A percentile compares a stretch with the other conserved stretches of the same genome.
phyloP scores from a whole-genome alignment of 495 filamentous ascomycete genomes.

The Chaetomium cochliodes region DNA sequence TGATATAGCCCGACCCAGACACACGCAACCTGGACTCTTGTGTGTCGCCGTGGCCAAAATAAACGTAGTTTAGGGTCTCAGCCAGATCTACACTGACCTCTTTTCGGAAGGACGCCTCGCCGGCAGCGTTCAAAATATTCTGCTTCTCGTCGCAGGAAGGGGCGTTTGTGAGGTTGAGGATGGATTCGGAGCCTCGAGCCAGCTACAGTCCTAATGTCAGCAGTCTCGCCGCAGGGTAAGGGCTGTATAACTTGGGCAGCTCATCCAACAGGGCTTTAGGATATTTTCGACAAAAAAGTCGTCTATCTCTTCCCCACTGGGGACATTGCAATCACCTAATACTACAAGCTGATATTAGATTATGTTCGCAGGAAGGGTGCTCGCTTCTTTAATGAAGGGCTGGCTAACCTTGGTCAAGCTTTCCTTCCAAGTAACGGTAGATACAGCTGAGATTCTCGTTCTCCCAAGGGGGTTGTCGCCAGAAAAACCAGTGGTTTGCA shows the following conservation, averaged over 20 bases:
- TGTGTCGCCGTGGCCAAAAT: not conserved
- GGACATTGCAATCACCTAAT: not conserved
- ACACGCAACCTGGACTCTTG: not conserved
- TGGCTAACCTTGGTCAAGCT: not conserved
- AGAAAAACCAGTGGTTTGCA: not conserved
- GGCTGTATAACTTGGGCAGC: not conserved
- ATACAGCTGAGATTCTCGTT: constrained; percentile 7
- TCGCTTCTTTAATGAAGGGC: not conserved
- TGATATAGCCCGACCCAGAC: not conserved
- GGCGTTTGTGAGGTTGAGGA: not conserved
- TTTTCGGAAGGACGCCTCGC: not conserved
- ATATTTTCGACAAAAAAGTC: not conserved
- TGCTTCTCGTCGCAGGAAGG: not conserved
- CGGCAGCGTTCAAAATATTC: not conserved
- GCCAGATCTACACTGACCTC: not conserved
- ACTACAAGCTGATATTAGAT: not conserved
- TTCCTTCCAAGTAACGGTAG: not conserved
- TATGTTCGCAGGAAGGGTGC: not conserved
- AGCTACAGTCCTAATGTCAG: not conserved
- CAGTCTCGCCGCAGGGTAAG: not conserved
- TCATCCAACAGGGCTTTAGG: not conserved
- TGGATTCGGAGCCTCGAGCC: not conserved
- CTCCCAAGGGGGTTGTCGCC: constrained; percentile 6
- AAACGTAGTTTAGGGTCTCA: not conserved
- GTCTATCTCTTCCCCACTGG: not conserved